Evolutionary conservation across 352 stramenopile genomes (phyloP).

Genomic region (Globisporangium paroecandrum): DNA sequence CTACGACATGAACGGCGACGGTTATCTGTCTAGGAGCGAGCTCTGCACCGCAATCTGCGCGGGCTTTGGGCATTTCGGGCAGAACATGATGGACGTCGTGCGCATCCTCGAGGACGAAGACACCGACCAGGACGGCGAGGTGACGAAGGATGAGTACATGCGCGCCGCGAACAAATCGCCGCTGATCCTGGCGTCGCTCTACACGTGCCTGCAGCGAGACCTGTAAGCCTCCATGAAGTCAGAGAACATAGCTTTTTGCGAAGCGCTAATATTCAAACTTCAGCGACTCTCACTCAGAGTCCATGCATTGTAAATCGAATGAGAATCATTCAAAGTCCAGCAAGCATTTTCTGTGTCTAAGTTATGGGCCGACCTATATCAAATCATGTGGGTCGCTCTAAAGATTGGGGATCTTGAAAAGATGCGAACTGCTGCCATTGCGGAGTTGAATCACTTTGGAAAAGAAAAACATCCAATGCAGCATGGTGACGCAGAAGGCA

Average conservation of each 20-base stretch:
- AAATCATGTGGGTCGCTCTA: background rate
- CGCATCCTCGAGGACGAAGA: constrained; percentile 37
- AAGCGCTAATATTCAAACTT: too few species aligned
- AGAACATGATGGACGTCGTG: constrained; percentile 35
- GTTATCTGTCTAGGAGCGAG: constrained; percentile 27
- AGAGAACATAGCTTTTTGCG: too few species aligned
- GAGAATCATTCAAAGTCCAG: too few species aligned
- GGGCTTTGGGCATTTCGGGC: constrained; percentile 39
- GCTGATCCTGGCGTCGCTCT: constrained; percentile 37
- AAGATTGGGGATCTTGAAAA: background rate
- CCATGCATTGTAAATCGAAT: too few species aligned
- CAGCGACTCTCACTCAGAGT: too few species aligned
- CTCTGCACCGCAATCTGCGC: constrained; percentile 33
- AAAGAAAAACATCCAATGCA: background rate
- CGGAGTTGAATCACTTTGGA: background rate
- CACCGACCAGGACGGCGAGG: constrained; percentile 34
- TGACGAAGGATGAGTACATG: constrained; percentile 37
- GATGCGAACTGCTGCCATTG: background rate
- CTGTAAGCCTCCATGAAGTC: background rate
- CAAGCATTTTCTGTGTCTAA: background rate
- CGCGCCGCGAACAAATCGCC: constrained; percentile 28
- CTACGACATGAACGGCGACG: constrained; percentile 33
- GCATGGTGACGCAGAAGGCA: too few species aligned
- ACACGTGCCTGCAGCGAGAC: constrained; percentile 30
- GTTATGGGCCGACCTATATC: background rate